Percentiles rank a stretch among this genome's conserved stretches.
Evolutionary conservation across 2,329 filamentous ascomycete species (phyloP).

Genomic region (Sporothrix variecibatus): DNA sequence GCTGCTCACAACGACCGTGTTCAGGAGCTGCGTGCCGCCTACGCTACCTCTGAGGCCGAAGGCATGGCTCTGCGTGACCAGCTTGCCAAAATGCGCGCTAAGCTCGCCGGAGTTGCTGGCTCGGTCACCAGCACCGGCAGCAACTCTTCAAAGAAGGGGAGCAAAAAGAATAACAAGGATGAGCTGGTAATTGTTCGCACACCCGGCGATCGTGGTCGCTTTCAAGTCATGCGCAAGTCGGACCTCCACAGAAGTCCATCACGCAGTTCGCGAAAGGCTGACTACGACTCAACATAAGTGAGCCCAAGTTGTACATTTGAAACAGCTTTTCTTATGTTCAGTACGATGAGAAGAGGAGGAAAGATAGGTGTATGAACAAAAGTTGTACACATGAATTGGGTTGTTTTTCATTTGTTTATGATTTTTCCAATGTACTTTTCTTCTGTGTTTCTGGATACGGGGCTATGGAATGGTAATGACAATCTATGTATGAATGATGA

Average conservation of each 20-base stretch:
- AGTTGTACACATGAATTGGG: neutral
- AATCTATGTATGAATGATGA: slow-evolving; percentile 15
- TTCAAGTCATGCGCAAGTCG: slow-evolving; percentile 32
- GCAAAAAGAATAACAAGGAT: slow-evolving; percentile 28
- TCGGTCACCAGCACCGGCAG: slow-evolving; percentile 2
- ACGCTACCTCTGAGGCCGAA: slow-evolving; percentile 22
- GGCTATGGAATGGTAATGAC: neutral
- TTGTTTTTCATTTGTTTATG: neutral
- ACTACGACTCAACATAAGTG: slow-evolving; percentile 23
- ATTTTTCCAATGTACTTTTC: neutral
- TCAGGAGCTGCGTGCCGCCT: slow-evolving; percentile 18
- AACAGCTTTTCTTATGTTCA: neutral
- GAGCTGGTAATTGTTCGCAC: slow-evolving; percentile 31
- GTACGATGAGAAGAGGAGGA: slow-evolving; percentile 1
- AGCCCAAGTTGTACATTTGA: neutral
- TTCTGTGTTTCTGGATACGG: neutral
- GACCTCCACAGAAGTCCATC: slow-evolving; percentile 29
- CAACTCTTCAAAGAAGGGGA: neutral
- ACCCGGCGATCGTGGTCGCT: slow-evolving; percentile 28
- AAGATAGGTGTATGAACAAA: neutral
- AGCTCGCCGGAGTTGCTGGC: slow-evolving; percentile 7
- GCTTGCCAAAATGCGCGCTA: slow-evolving; percentile 28
- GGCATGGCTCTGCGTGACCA: slow-evolving; percentile 27
- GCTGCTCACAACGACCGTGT: neutral
- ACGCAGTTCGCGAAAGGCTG: slow-evolving; percentile 24